phyloP scores from a whole-genome alignment of 306 rosid genomes.

The Parietaria judaica region DNA sequence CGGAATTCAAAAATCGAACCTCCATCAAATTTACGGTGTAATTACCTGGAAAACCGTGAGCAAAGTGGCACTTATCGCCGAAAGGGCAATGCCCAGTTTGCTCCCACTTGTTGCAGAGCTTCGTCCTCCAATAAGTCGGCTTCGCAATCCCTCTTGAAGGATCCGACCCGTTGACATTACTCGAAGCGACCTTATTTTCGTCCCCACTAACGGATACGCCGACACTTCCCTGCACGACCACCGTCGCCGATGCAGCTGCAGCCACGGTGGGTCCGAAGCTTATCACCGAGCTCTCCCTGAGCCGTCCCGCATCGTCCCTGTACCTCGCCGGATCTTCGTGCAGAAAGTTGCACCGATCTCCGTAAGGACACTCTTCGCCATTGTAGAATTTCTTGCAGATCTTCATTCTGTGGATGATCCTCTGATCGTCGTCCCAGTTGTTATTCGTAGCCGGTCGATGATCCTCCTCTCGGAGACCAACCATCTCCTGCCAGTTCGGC shows the following conservation, averaged over 20 bases:
- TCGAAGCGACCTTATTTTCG: constrained; percentile 29
- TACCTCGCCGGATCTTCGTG: constrained; percentile 82
- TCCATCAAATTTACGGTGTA: constrained; percentile 3
- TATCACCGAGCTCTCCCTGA: constrained; percentile 66
- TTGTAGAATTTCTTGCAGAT: constrained; percentile 82
- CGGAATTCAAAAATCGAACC: no score
- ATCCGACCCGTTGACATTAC: constrained; percentile 26
- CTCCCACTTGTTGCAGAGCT: constrained; percentile 72
- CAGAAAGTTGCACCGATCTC: constrained; percentile 81
- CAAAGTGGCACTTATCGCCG: constrained; percentile 78
- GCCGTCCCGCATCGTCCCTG: constrained; percentile 58
- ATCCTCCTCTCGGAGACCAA: constrained; percentile 38
- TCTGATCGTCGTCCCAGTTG: constrained; percentile 84
- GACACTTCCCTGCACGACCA: constrained; percentile 6
- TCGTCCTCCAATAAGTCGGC: constrained; percentile 71
- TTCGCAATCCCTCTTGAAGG: constrained; percentile 23
- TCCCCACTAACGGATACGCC: constrained; percentile 34
- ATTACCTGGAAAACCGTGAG: constrained; percentile 86
- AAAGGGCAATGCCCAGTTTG: constrained; percentile 63
- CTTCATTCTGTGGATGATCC: constrained; percentile 83
- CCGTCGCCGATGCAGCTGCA: constrained; percentile 21
- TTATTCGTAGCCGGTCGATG: constrained; percentile 18
- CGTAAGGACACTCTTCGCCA: constrained; percentile 93
- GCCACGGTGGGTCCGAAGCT: constrained; percentile 51
- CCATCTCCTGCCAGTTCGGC: constrained; percentile 92